Evolutionary conservation across 768 basidiomycete species (phyloP), one percentile per base, ranked within the genome.

Genomic region (Filobasidium floriforme): DNA sequence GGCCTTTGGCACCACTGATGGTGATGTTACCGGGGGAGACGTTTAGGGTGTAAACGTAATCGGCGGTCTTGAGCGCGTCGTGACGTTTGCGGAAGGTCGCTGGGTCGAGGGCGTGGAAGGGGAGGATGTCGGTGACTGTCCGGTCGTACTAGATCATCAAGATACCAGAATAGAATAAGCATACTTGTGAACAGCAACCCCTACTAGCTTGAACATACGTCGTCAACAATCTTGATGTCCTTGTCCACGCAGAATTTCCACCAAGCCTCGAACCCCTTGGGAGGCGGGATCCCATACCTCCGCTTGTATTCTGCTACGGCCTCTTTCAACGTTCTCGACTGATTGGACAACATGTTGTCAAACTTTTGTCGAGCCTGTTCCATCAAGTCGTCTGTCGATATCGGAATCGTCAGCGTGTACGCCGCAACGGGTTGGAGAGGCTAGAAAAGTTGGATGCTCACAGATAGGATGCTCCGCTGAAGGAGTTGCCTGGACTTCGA

Each of bases 231-330:
- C 59, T 69, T 73, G 49, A 78, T 68, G 41, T 68, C 67, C 54
- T 76, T 67, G 28, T 73, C 65, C 51, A 73, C 67, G 55, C 70
- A 72, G 62, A 74, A 78, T 18, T 61, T 68, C 65, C 74, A 94
- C 94, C 94, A 97, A 26, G 83, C 80, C 74, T 92, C 93, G 70
- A 97, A 99, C 0, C 93, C 94, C 43, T 82, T 84, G 0, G 96
- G 94, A 9, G 96, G 96, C 40, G 85, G 79, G 40, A 89, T 84
- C 7, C 80, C 80, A 76, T 96, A 92, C 61, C 96, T 82, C 65
- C 82, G 79, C 71, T 81, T 85, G 80, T 99, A 99, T 78, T 96
- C 92, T 6, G 74, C 76, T 0, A 91, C 89, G 0, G 93, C 94
- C 15, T 84, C 84, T 44, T 80, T 79, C 40, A 98, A 82, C 0